Base-by-base conservation (phyloP, 1,284 basidiomycete species). In the Termitomyces sp. region DNA sequence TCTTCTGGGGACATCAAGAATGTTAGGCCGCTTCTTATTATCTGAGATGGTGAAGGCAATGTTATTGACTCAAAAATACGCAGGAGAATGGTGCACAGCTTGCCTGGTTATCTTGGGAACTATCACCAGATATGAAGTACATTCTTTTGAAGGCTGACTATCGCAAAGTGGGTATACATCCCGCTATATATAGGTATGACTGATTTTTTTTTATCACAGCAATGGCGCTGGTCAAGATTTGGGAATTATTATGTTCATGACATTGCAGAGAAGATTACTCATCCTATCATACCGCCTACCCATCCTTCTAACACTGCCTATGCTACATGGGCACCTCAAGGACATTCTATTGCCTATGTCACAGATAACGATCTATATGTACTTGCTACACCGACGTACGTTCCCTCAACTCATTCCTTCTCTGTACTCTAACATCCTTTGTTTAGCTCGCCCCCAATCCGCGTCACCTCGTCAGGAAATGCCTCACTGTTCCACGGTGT, bases 171-270 rank as follows among this genome's bases (percentile, higher is more conserved):
- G 43, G 60, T 54, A 9, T 41, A 13, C 19, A 1, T 34, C 9
- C n/a, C 6, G n/a, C 38, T 30, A 33, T n/a, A 13, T 21, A 9
- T 10, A 7, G 50, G 54, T 33, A 31, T 4, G 52, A 10, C 26
- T 28, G 36, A 49, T 54, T 7, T 33, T 8, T 9, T n/a, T 17
- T 9, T 12, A 15, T 30, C 9, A 12, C 59, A 92, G 84, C 92
- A 95, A 85, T 99, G 95, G 94, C 81, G 96, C 36, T 82, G 90
- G 68, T 97, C 94, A 7, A 86, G 83, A 52, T 88, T 89, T 66
- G 87, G 87, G 21, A 95, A 95, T 68, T 94, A 93, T 65, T 97
- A 90, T 70, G 77, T 98, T 19, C 90, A 89, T 75, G 70, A 82
- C 78, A 68, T 86, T 60, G 67, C 75, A 65, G 73, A 80, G 58